Conservation (phyloP, 2,329 filamentous ascomycete genomes). For the Aspergillus terreus region DNA sequence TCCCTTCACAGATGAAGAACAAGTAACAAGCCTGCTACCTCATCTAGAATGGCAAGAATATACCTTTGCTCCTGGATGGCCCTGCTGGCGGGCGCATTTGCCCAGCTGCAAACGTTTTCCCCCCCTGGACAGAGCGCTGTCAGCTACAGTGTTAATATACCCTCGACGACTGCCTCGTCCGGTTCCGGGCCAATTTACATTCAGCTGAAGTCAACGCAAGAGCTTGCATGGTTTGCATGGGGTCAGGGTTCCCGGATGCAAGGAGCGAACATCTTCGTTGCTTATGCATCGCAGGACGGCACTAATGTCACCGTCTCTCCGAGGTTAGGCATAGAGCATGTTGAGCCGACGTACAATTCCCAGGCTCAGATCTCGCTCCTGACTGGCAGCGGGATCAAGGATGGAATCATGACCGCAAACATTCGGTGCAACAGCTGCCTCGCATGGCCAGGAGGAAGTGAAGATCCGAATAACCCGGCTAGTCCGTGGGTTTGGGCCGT, state of each 20-base stretch:
- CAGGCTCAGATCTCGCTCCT: conserved; percentile 52
- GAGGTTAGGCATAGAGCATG: conserved; percentile 48
- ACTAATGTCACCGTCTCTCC: conserved; percentile 62
- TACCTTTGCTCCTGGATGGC: background rate
- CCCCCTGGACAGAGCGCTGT: conserved; percentile 4
- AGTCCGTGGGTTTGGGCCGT: conserved; percentile 29
- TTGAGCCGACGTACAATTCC: conserved; percentile 46
- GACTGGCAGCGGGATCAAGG: conserved; percentile 54
- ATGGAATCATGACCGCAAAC: conserved; percentile 58
- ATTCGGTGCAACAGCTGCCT: conserved; percentile 39
- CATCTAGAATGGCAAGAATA: no score
- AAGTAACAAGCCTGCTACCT: no score
- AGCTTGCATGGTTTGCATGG: conserved; percentile 52
- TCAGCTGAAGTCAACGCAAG: conserved; percentile 50
- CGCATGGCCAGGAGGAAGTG: conserved; percentile 17
- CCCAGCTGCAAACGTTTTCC: conserved; percentile 9
- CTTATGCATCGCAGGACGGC: conserved; percentile 50
- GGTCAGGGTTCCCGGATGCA: conserved; percentile 56
- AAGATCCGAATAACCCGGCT: conserved; percentile 13
- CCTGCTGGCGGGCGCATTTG: background rate
- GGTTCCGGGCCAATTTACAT: conserved; percentile 58
- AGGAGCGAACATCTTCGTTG: conserved; percentile 59
- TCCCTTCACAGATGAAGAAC: no score
- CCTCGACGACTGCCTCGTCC: conserved; percentile 22
- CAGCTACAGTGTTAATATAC: conserved; percentile 7